Base-by-base conservation (phyloP, 768 basidiomycete species). In the Naematelia encephala region DNA sequence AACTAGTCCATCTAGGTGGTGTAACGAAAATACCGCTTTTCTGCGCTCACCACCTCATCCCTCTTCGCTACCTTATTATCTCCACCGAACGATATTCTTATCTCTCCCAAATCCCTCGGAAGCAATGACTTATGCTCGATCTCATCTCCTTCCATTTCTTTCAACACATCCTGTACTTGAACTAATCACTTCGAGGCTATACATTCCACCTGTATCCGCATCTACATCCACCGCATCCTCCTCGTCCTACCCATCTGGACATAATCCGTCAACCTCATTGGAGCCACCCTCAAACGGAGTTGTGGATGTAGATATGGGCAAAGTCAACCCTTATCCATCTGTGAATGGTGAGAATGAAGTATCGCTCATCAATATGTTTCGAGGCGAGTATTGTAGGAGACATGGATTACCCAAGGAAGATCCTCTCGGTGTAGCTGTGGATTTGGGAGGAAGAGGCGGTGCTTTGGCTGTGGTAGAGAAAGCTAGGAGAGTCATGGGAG, bases 391-490 rank as follows among this genome's bases (percentile, higher is more conserved):
- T 68, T 92, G 93, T 67, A 85, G 87, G 12, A 86, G 83, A 65
- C 78, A 93, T 16, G 89, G 89, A 2, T 88, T 94, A 87, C 89
- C 93, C 65, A 82, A 87, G 57, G 90, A 94, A 67, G 85, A 89
- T 12, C 90, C 92, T 0, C 81, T 99, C 45, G 82, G 86, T 42
- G 90, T 96, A 2, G 87, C 93, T 2, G 90, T 90, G 2, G 92
- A 94, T 67, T 87, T 98, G 51, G 96, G 94, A 1, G 90, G 89
- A 0, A 57, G 62, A 52, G 88, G 90, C 3, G 91, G 93, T 1
- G 92, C 93, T 0, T 77, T 98, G 57, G 87, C 88, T 4, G 85
- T 88, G 69, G 93, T 98, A 45, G 91, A 94, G 79, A 98, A 97
- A 76, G 93, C 91, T 4, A 83, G 90, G 61, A 88, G 87, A 62